A percentile compares a stretch with the other conserved stretches of the same genome.
These are phyloP conservation scores for Silybum marianum DNA, from an alignment of 129 eudicot species.

Conservation along the genomic window DNA sequence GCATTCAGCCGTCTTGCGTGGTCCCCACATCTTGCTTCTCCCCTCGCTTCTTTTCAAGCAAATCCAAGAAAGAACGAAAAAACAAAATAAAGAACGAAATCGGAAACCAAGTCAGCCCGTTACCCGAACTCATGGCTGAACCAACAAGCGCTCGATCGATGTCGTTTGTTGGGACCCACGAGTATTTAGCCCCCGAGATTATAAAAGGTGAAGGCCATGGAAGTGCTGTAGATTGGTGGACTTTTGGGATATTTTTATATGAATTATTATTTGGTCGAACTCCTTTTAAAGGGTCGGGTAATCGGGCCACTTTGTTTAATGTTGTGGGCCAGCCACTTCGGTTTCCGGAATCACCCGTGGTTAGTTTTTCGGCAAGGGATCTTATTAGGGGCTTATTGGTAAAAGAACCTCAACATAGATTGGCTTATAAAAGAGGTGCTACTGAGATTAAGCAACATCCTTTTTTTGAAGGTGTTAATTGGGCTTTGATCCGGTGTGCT, in stretches of 20 bases:
- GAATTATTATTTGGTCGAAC: conserved; percentile 81
- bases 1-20: conserved; percentile 56
- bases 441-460: conserved; percentile 88
- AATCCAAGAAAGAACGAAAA: conserved; percentile 62
- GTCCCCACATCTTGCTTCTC: conserved; percentile 63
- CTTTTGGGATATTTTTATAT: conserved; percentile 71
- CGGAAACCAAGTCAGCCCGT: conserved; percentile 55
- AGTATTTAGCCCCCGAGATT: conserved; percentile 80
- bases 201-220: conserved; percentile 91
- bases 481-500: conserved; percentile 83
- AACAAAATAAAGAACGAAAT: conserved; percentile 42
- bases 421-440: conserved; percentile 82
- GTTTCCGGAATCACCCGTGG: conserved; percentile 71
- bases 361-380: conserved; percentile 75
- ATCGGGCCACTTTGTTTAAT: conserved; percentile 76
- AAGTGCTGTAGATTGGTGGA: conserved; percentile 93
- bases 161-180: conserved; percentile 91
- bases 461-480: conserved; percentile 81
- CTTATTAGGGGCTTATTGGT: conserved; percentile 74
- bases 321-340: conserved; percentile 81
- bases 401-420: conserved; percentile 76
- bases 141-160: conserved; percentile 83
- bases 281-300: conserved; percentile 87
- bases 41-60: conserved; percentile 53
- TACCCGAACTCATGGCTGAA: conserved; percentile 83